Evolutionary conservation across 129 eudicot species (phyloP), one percentile per base, ranked within the genome.

Genomic region (Gnaphalium uliginosum): DNA sequence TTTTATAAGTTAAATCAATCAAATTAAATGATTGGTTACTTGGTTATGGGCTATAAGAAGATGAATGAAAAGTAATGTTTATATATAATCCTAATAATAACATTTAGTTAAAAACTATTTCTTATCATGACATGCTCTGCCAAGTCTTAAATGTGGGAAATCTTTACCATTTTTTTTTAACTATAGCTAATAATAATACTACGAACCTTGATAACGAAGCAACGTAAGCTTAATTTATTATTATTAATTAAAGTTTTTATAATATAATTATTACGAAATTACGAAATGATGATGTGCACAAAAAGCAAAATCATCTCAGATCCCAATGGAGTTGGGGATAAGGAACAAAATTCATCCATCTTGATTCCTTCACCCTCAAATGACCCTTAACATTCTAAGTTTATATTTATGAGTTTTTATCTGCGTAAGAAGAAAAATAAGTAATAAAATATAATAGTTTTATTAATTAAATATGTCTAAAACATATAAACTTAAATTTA

Each of bases 311-410:
- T 60, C 30, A 24, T 60, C 66, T 60, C 66, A 60, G 18, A 60
- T 60, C 66, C 66, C 66, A 60, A 60, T 24, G 66, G 66, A 60
- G 6, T 60, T 60, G 33, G 65, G 65, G 30, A 60, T 25, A 60
- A 60, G 66, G 66, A 60, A 60, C 66, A 60, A 13, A 60, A 13
- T 60, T 24, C 66, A 60, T 24, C 66, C 66, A 24, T 60, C 66
- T 24, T 60, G 33, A 5, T 60, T 60, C 6, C 66, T 60, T 24
- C 66, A 60, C 66, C 23, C 23, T 22, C 64, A 58, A 29, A 60
- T 60, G 33, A 15, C 29, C 26, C n/a, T 60, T 60, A 24, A 24
- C 32, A 60, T 24, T 60, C 8, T 17, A 24, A 10, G n/a, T 24
- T 60, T 60, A 2, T 8, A 41, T 9, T 41, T 8, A 35, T 0